Evolutionary conservation across 2,329 filamentous ascomycete genomes (phyloP), one percentile per base, ranked within the genome.

Genomic region (Elsinoe ampelina): DNA sequence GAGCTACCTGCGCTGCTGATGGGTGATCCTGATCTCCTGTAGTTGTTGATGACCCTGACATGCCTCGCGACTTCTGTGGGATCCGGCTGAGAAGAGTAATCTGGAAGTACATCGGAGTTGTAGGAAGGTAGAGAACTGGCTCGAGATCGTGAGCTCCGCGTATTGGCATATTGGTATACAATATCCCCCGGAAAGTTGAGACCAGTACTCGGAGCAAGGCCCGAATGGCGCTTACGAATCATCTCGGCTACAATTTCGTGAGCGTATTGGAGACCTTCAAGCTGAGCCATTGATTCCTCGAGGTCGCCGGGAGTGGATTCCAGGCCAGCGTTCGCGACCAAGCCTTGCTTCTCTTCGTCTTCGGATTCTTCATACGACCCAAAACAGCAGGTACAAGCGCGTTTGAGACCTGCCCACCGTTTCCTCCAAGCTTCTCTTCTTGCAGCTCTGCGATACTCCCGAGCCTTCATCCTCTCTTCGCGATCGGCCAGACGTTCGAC

Each of bases 361-460:
- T 77, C 71, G 2, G 22, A n/a, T 11, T 30, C 26, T 32, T 68
- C 66, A 39, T 52, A 52, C 17, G 70, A 64, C 2, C 67, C 64
- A 43, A 61, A 59, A 50, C 65, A 66, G 58, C 65, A 68, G 41
- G 60, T 66, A 55, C 70, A 58, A 19, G 65, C 59, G 10, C 55
- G 55, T 5, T 68, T 55, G 52, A 70, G 63, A 17, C 59, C 59
- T 15, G 64, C 66, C 77, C 78, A 80, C 71, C 76, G 79, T 54
- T 74, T 72, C 34, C 72, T 70, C 71, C 77, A 75, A 39, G 73
- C 71, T 47, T 79, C 76, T 30, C 54, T 42, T 19, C 77, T 73
- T 17, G 79, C 79, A 30, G 79, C 78, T 32, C 75, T 72, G 42
- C 74, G 74, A 62, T 82, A 83, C 6, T 76, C 72, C 11, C 74